Conservation (phyloP, 2,329 filamentous ascomycete genomes). For the Phyllosticta citriasiana region DNA sequence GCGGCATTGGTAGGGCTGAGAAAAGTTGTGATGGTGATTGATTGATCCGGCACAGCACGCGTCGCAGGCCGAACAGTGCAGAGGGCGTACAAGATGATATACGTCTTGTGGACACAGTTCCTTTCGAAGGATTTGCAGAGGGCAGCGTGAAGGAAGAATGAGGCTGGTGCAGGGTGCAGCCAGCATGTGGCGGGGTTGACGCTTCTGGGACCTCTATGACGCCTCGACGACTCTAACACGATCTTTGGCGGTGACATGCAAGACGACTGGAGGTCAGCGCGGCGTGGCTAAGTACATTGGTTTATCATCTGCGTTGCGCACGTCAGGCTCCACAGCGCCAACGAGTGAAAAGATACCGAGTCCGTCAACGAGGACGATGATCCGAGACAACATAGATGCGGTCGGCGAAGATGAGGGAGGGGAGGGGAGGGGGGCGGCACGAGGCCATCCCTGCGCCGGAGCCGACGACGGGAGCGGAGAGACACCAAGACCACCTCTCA, state of each 20-base stretch:
- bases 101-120: not conserved
- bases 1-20: not conserved
- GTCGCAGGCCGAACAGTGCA: not conserved
- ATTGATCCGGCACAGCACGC: not conserved
- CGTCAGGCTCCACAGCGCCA: not conserved
- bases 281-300: conserved; percentile 15
- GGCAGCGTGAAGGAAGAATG: not conserved
- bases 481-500: not conserved
- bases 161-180: not conserved
- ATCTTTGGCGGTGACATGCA: not conserved
- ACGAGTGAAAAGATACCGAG: not conserved
- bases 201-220: conserved; percentile 3
- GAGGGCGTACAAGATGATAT: not conserved
- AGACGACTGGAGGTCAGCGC: not conserved
- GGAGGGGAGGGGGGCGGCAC: not conserved
- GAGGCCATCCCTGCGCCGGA: not conserved
- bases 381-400: not conserved
- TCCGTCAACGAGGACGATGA: not conserved
- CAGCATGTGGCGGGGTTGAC: not conserved
- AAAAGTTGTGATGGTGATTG: not conserved
- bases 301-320: not conserved
- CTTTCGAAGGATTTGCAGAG: not conserved
- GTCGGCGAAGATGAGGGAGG: not conserved
- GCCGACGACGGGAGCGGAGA: not conserved
- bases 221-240: conserved; percentile 8